Conservation (phyloP, 2,329 filamentous ascomycete genomes). For the Aspergillus oerlinghausenensis region DNA sequence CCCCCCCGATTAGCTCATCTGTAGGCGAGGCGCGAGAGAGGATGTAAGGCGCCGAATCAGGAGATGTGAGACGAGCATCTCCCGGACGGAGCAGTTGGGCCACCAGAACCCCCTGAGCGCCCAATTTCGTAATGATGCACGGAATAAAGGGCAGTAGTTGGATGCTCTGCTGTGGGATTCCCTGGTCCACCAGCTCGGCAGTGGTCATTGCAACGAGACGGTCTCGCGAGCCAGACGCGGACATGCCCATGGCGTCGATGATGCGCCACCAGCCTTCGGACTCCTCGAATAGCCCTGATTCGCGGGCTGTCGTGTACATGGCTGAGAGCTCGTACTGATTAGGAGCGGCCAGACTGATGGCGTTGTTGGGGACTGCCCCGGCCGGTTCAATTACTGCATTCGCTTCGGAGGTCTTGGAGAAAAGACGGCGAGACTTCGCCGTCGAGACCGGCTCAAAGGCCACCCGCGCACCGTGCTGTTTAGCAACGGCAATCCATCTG, state of each 20-base stretch:
- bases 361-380: constrained; percentile 54
- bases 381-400: constrained; percentile 28
- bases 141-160: constrained; percentile 87
- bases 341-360: constrained; percentile 72
- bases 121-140: constrained; percentile 78
- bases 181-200: constrained; percentile 65
- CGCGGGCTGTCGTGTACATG: constrained; percentile 69
- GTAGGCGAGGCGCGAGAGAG: constrained; percentile 58
- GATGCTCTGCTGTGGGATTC: constrained; percentile 76
- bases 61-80: constrained; percentile 62
- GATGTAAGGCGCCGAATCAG: constrained; percentile 64
- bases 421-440: constrained; percentile 69
- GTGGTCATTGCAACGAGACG: constrained; percentile 67
- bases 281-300: constrained; percentile 66
- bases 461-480: constrained; percentile 53
- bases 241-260: constrained; percentile 73
- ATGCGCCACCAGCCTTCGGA: constrained; percentile 69
- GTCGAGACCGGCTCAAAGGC: constrained; percentile 88
- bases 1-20: constrained; percentile 63
- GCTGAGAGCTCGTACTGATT: constrained; percentile 76
- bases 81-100: constrained; percentile 64
- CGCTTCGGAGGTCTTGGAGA: constrained; percentile 36
- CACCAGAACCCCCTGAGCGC: constrained; percentile 68
- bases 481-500: constrained; percentile 62
- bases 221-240: constrained; percentile 62